Evolutionary conservation across 2,329 filamentous ascomycete genomes (phyloP).

Genomic region (Curvularia eragrostidis): DNA sequence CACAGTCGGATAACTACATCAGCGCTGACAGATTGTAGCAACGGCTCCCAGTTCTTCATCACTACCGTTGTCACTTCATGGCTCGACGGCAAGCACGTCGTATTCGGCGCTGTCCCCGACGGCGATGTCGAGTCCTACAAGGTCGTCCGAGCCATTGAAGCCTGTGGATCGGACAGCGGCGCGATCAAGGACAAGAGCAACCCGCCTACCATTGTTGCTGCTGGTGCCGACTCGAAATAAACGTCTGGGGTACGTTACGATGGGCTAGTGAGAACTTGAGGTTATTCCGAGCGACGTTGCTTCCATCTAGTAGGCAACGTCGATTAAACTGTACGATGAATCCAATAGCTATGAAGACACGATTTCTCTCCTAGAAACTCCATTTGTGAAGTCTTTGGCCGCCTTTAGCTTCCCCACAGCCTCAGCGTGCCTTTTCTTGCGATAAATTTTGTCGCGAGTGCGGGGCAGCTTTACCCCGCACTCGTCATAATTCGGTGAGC

Average conservation of each 20-base stretch:
- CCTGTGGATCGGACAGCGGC: constrained; percentile 62
- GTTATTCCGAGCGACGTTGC: background rate
- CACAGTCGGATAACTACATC: background rate
- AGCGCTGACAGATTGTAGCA: constrained; percentile 54
- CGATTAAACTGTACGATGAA: background rate
- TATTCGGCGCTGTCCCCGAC: constrained; percentile 75
- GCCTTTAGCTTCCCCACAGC: background rate
- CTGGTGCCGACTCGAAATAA: constrained; percentile 54
- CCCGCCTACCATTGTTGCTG: constrained; percentile 60
- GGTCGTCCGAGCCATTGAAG: constrained; percentile 66
- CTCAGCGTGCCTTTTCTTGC: background rate
- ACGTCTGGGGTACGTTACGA: background rate
- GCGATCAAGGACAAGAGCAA: constrained; percentile 59
- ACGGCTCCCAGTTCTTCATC: constrained; percentile 77
- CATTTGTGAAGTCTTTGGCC: background rate
- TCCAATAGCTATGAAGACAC: constrained; percentile 9
- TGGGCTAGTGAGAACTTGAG: background rate
- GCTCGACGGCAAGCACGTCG: constrained; percentile 82
- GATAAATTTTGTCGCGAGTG: constrained; percentile 14
- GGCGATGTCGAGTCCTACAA: constrained; percentile 61
- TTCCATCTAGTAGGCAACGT: background rate
- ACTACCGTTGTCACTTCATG: constrained; percentile 71
- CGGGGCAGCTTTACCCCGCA: constrained; percentile 19
- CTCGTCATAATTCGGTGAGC: constrained; percentile 9
- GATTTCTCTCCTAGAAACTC: background rate